Percentiles rank a stretch among this genome's conserved stretches.
phyloP scores from a whole-genome alignment of 2,329 filamentous ascomycete species.

The Neonectria faginata region DNA sequence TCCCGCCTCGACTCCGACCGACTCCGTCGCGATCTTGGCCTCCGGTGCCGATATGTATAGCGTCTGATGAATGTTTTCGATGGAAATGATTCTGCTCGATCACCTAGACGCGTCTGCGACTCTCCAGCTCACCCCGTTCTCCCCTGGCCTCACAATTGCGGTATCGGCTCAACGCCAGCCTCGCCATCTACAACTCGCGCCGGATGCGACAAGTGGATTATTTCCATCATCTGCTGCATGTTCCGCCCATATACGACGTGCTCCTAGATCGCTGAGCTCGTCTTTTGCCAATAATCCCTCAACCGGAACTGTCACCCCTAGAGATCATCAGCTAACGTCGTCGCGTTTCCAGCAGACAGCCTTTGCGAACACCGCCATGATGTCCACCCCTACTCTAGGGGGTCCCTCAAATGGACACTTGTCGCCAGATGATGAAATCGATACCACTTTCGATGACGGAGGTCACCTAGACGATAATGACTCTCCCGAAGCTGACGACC shows the following conservation, averaged over 20 bases:
- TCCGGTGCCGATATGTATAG: constrained; percentile 41
- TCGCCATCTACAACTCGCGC: constrained; percentile 59
- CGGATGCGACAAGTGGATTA: constrained; percentile 59
- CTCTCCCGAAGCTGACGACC: constrained; percentile 77
- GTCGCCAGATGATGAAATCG: constrained; percentile 64
- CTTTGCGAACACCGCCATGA: constrained; percentile 70
- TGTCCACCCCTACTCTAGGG: constrained; percentile 71
- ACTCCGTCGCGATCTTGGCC: constrained; percentile 52
- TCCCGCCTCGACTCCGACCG: constrained; percentile 50
- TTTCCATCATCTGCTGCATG: constrained; percentile 44
- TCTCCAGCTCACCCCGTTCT: constrained; percentile 35
- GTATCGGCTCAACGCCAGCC: constrained; percentile 58
- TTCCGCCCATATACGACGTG: constrained; percentile 32
- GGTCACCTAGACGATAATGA: constrained; percentile 70
- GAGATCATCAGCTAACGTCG: constrained; percentile 50
- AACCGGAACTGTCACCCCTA: constrained; percentile 29
- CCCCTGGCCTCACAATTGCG: constrained; percentile 56
- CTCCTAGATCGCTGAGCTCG: constrained; percentile 47
- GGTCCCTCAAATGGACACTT: constrained; percentile 75
- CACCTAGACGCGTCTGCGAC: constrained; percentile 47
- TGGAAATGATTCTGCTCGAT: constrained; percentile 52
- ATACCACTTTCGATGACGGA: constrained; percentile 53
- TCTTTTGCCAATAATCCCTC: constrained; percentile 39
- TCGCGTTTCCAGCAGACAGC: constrained; percentile 60
- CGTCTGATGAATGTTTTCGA: constrained; percentile 48